Percentiles rank a stretch among this genome's conserved stretches.
Conservation (phyloP, 305 asterid genomes). For the Fraxinus albicans region DNA sequence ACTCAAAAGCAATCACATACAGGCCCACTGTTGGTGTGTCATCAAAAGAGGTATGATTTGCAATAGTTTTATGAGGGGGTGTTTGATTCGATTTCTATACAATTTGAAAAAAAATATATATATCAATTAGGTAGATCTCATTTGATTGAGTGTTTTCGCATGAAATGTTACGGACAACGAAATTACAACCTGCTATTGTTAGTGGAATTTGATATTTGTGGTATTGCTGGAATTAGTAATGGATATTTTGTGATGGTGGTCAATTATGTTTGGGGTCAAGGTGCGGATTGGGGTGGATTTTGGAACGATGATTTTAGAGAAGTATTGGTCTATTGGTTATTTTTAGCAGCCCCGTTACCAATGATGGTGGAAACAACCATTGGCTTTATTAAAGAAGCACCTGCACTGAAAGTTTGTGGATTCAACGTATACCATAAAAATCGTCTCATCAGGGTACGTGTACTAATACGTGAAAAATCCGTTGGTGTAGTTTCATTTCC, state of each 20-base stretch:
- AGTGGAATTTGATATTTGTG: neutral
- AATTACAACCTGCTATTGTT: neutral
- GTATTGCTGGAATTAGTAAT: neutral
- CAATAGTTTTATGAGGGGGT: slow-evolving; percentile 1
- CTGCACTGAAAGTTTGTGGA: slow-evolving; percentile 62
- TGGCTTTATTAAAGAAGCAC: slow-evolving; percentile 91
- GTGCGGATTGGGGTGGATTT: neutral
- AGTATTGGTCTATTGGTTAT: slow-evolving; percentile 7
- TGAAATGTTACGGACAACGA: slow-evolving; percentile 1
- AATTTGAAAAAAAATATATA: neutral
- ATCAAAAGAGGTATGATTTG: slow-evolving; percentile 58
- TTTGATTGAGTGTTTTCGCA: slow-evolving; percentile 3
- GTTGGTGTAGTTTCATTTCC: slow-evolving; percentile 8
- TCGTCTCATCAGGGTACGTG: slow-evolving; percentile 83
- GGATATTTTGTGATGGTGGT: neutral
- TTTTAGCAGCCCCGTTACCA: neutral
- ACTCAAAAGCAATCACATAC: slow-evolving; percentile 54
- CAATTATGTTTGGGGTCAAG: slow-evolving; percentile 3
- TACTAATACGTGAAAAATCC: slow-evolving; percentile 9
- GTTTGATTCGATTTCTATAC: neutral
- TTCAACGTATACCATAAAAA: slow-evolving; percentile 89
- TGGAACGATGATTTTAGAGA: neutral
- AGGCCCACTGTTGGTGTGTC: slow-evolving; percentile 58
- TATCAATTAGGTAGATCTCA: neutral
- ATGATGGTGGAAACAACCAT: slow-evolving; percentile 47